Evolutionary conservation across 176 grass and related monocot species (phyloP), one percentile per base, ranked within the genome.

Genomic region (Guadua angustifolia): DNA sequence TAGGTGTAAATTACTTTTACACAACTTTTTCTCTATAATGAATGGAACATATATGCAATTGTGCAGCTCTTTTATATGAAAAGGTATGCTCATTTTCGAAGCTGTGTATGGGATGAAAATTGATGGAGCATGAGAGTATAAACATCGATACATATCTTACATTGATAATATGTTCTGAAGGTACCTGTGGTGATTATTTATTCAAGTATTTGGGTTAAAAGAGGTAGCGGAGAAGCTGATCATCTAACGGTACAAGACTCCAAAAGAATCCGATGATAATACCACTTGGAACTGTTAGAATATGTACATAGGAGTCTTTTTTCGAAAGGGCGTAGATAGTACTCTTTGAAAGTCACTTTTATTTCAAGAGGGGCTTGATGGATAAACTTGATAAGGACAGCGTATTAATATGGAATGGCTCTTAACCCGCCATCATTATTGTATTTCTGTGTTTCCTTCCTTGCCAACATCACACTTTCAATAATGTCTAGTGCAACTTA

Each of bases 291-390:
- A 49, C 25, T 58, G 49, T 38, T 46, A 24, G 15, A 17, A 57
- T 69, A 85, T 60, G 58, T 68, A 18, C 21, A 69, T 62, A 50
- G 22, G 33, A 57, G 4, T 62, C 1, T 46, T 75, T 75, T 5
- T 38, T 24, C 10, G n/a, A 58, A 58, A 24, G 56, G 56, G n/a
- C 0, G 9, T 47, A 35, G 18, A 67, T 66, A 12, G 5, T 59
- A 75, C 49, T 82, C 62, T 51, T 67, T 75, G 71, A 75, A 69
- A 60, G 50, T 3, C 13, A 7, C 36, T 12, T 38, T 40, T 66
- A 67, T 16, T 74, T 64, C 26, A 16, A 44, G 6, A 29, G 29
- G 4, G 17, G 29, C 5, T 39, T 61, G 39, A 60, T 76, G 26
- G 42, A 35, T 56, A 81, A 29, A 26, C 26, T 82, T 60, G 61